Evolutionary conservation across 2,329 filamentous ascomycete species (phyloP).

Genomic region (Xylaria sp.): DNA sequence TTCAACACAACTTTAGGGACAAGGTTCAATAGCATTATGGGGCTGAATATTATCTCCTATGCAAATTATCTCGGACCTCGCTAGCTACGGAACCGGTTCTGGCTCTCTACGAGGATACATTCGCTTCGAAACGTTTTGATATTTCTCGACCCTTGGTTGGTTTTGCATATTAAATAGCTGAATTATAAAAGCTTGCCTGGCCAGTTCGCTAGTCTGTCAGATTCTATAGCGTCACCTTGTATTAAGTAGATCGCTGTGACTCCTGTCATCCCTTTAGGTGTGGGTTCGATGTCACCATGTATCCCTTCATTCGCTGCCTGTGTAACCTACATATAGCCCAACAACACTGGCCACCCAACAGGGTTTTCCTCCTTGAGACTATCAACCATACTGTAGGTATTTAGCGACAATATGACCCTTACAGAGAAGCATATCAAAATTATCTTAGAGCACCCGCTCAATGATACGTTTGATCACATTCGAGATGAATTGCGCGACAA

Average conservation of each 20-base stretch:
- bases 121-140: not conserved
- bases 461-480: conserved; percentile 20
- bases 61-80: not conserved
- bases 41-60: not conserved
- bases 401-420: conserved; percentile 14
- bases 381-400: not conserved
- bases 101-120: not conserved
- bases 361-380: not conserved
- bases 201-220: not conserved
- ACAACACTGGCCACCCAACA: too few species aligned
- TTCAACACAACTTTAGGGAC: too few species aligned
- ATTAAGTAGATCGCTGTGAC: too few species aligned
- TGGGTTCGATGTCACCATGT: too few species aligned
- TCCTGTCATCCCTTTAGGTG: too few species aligned
- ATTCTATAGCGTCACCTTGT: not conserved
- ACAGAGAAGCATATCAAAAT: conserved; percentile 19
- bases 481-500: conserved; percentile 20
- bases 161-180: not conserved
- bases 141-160: not conserved
- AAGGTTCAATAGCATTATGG: too few species aligned
- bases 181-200: not conserved
- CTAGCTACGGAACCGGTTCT: not conserved
- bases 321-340: too few species aligned
- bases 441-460: conserved; percentile 21
- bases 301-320: too few species aligned